Conservation (phyloP, 2,329 filamentous ascomycete species). For the Madurella fahalii region DNA sequence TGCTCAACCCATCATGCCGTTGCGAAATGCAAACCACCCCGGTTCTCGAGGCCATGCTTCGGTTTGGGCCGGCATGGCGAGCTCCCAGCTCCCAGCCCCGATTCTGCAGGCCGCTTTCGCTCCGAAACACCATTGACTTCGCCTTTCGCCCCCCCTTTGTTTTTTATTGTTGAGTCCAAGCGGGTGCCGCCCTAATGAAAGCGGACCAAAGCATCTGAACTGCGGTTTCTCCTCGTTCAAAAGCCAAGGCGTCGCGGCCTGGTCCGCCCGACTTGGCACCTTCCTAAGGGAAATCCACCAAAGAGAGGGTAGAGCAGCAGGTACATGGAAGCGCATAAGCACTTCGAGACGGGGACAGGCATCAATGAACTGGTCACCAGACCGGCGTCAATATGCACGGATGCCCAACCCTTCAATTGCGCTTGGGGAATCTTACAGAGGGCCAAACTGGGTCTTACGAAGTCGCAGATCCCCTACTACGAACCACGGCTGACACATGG, state of each 20-base stretch:
- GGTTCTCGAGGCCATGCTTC: neutral
- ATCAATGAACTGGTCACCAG: neutral
- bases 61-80: slow-evolving; percentile 4
- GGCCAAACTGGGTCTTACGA: neutral
- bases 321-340: neutral
- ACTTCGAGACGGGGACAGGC: neutral
- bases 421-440: neutral
- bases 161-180: neutral
- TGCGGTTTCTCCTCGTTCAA: neutral
- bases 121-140: neutral
- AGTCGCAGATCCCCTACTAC: neutral
- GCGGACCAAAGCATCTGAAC: neutral
- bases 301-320: neutral
- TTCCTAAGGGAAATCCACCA: too few species aligned
- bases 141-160: too few species aligned
- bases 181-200: slow-evolving; percentile 2
- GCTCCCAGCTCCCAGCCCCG: slow-evolving; percentile 6
- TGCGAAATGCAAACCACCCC: neutral
- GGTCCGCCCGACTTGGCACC: neutral
- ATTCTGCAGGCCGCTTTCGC: slow-evolving; percentile 5
- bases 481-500: neutral
- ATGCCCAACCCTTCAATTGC: slow-evolving; percentile 1
- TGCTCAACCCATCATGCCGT: neutral
- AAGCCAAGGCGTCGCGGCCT: neutral
- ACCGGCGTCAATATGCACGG: slow-evolving; percentile 1